These are phyloP conservation scores for Podila epigama DNA, from an alignment of 192 early-diverging fungal species.

Conservation along the genomic window DNA sequence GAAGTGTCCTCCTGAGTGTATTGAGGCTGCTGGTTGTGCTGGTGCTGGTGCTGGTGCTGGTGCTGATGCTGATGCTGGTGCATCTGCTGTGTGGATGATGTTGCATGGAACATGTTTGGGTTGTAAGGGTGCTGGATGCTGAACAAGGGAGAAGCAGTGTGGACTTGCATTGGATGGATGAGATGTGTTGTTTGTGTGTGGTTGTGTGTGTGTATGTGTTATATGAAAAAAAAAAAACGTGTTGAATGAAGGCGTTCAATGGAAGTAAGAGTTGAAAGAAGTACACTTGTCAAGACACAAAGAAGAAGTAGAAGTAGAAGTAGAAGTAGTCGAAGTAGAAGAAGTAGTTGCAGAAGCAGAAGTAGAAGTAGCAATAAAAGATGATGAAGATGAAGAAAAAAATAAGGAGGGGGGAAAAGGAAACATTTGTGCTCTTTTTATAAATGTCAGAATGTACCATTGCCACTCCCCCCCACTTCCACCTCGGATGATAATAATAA, in stretches of 20 bases:
- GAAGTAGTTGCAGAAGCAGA: neutral
- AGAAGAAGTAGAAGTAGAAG: too few relatives aligned
- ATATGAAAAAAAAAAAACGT: too few relatives aligned
- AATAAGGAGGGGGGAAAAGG: neutral
- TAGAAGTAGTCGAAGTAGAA: too few relatives aligned
- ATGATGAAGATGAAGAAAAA: neutral
- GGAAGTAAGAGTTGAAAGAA: too few relatives aligned
- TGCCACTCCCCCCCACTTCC: neutral
- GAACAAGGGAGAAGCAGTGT: slow-evolving; percentile 6
- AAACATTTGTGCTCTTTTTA: neutral
- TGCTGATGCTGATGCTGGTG: too few relatives aligned
- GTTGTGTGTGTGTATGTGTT: neutral
- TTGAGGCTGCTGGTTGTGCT: slow-evolving; percentile 34
- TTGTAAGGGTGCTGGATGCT: slow-evolving; percentile 6
- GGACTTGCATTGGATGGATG: slow-evolving; percentile 32
- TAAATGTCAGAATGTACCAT: neutral
- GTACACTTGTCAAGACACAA: too few relatives aligned
- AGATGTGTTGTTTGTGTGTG: neutral
- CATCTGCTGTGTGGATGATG: too few relatives aligned
- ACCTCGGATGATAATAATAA: neutral
- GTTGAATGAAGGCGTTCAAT: too few relatives aligned
- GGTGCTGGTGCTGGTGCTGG: too few relatives aligned
- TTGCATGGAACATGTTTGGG: too few relatives aligned
- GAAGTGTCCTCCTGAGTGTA: slow-evolving; percentile 22
- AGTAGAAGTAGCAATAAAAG: neutral